Evolutionary conservation across 2,329 filamentous ascomycete genomes (phyloP).

Genomic region (Paecilomyces sp.): DNA sequence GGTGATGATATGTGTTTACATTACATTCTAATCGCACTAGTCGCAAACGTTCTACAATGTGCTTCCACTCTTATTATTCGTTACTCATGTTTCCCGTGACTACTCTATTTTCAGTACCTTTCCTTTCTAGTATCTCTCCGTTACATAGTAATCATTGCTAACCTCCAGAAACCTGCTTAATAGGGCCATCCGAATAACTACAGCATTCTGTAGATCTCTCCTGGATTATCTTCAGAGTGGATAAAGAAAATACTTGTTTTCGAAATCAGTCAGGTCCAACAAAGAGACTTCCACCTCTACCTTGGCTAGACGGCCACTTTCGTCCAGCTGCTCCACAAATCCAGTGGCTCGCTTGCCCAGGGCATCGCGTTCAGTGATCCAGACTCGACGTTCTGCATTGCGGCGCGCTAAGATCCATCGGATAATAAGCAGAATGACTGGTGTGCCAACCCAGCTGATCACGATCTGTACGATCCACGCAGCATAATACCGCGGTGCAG

Average conservation of each 20-base stretch:
- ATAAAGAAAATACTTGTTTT: slow-evolving; percentile 35
- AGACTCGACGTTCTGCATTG: slow-evolving; percentile 22
- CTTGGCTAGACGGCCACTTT: slow-evolving; percentile 19
- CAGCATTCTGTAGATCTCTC: background rate
- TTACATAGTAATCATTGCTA: too few relatives aligned
- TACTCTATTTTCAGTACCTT: too few relatives aligned
- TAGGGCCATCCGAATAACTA: background rate
- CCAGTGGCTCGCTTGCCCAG: slow-evolving; percentile 5
- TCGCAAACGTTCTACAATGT: too few relatives aligned
- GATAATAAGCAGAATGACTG: slow-evolving; percentile 26
- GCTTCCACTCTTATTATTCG: background rate
- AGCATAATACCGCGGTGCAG: slow-evolving; percentile 23
- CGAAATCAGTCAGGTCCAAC: slow-evolving; percentile 31
- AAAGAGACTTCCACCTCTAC: slow-evolving; percentile 27
- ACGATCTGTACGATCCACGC: slow-evolving; percentile 25
- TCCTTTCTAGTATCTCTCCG: too few relatives aligned
- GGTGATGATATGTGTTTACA: too few relatives aligned
- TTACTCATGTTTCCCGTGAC: background rate
- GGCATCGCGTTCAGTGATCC: slow-evolving; percentile 17
- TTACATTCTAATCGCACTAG: too few relatives aligned
- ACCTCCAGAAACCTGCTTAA: background rate
- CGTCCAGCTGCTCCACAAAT: slow-evolving; percentile 23
- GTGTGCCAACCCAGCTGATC: slow-evolving; percentile 29
- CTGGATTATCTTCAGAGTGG: slow-evolving; percentile 10
- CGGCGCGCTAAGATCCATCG: slow-evolving; percentile 23